phyloP scores from a whole-genome alignment of 1,139 yeast genomes.

The Yamadazyma diddensiae region DNA sequence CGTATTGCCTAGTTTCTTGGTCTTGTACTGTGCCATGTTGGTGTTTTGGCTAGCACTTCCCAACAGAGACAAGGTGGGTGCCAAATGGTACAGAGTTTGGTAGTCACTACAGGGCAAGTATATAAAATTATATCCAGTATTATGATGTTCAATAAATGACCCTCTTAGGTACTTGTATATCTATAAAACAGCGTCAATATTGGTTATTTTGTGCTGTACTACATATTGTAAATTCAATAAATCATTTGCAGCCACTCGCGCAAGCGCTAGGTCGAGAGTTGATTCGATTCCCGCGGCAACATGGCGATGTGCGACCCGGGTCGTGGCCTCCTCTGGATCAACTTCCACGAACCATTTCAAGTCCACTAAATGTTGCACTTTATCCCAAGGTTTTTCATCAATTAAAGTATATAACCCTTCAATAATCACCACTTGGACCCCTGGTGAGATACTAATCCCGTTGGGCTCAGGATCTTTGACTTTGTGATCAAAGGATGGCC shows the following conservation, averaged over 20 bases:
- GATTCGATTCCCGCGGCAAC: conserved; percentile 65
- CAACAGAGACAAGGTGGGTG: conserved; percentile 16
- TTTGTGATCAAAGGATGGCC: conserved; percentile 79
- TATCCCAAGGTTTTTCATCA: conserved; percentile 49
- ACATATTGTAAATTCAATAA: conserved; percentile 62
- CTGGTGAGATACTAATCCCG: conserved; percentile 42
- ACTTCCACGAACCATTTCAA: conserved; percentile 48
- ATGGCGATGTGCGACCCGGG: conserved; percentile 71
- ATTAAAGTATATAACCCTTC: conserved; percentile 66
- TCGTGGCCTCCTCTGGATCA: conserved; percentile 42
- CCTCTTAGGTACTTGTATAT: neutral
- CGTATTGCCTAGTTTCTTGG: conserved; percentile 50
- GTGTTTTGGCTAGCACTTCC: conserved; percentile 48
- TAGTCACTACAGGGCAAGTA: neutral
- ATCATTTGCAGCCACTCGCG: conserved; percentile 67
- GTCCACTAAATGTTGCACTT: conserved; percentile 35
- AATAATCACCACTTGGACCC: conserved; percentile 50
- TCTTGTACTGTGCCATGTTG: conserved; percentile 34
- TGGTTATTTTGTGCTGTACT: neutral
- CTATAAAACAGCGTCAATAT: neutral
- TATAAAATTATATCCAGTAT: no score
- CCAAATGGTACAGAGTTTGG: no score
- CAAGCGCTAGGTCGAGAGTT: conserved; percentile 54
- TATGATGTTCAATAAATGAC: no score
- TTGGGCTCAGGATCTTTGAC: conserved; percentile 62